A percentile compares a stretch with the other conserved stretches of the same genome.
Conservation (phyloP, 495 filamentous ascomycete genomes). For the Gamarada debralockiae region DNA sequence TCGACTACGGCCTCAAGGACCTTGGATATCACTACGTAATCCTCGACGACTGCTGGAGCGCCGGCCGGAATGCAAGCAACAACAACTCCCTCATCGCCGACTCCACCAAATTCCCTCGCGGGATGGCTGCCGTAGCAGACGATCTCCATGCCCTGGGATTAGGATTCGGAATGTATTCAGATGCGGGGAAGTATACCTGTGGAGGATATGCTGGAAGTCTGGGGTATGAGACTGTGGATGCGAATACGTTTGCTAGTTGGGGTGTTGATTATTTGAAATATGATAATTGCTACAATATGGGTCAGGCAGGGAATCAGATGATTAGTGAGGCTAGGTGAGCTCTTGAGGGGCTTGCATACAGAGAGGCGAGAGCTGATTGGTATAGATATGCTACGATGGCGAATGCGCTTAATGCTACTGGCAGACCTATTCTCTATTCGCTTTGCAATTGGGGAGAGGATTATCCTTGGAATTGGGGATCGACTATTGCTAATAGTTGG, state of each 20-base stretch:
- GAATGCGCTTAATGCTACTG: conserved; percentile 50
- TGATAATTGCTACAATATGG: conserved; percentile 63
- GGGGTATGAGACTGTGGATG: conserved; percentile 60
- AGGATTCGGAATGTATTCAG: conserved; percentile 63
- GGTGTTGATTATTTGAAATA: conserved; percentile 72
- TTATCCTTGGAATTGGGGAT: conserved; percentile 52
- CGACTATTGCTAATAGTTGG: conserved; percentile 53
- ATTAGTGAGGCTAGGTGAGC: conserved; percentile 32
- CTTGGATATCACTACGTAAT: conserved; percentile 67
- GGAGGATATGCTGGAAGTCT: conserved; percentile 58
- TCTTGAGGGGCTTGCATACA: conserved; percentile 13
- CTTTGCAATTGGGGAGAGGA: conserved; percentile 51
- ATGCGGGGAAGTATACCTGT: conserved; percentile 60
- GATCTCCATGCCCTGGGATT: conserved; percentile 56
- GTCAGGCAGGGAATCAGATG: conserved; percentile 42
- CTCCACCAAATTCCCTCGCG: conserved; percentile 54
- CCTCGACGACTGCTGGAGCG: conserved; percentile 63
- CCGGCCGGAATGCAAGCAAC: conserved; percentile 42
- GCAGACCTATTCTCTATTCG: conserved; percentile 58
- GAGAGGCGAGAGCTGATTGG: background rate
- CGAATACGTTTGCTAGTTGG: conserved; percentile 58
- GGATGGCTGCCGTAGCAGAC: conserved; percentile 54
- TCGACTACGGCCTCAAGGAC: conserved; percentile 51
- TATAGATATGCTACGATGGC: conserved; percentile 59
- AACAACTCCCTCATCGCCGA: conserved; percentile 50